Percentiles rank a stretch among this genome's conserved stretches.
phyloP scores from a whole-genome alignment of 805 yeast species.

The Zygosaccharomyces kombuchaensis region DNA sequence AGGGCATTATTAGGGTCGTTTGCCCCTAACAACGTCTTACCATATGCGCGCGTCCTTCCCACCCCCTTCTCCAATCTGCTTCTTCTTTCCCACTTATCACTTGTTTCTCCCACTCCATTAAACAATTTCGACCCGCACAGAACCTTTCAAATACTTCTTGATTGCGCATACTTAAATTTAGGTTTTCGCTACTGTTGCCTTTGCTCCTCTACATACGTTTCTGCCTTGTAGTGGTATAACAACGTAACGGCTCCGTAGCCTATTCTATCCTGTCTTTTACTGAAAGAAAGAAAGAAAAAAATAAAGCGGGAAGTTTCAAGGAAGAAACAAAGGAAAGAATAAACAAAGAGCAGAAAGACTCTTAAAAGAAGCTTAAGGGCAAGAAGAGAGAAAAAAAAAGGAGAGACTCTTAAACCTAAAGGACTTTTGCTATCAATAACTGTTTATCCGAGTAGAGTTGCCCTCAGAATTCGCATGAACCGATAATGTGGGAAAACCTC shows the following conservation, averaged over 20 bases:
- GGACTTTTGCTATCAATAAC: not conserved
- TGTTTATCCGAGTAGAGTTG: not conserved
- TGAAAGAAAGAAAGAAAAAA: not conserved
- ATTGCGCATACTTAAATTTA: no score
- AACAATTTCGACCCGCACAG: no score
- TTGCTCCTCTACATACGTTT: no score
- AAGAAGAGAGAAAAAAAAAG: not conserved
- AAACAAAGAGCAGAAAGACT: not conserved
- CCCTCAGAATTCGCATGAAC: slow-evolving; percentile 2
- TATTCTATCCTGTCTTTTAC: no score
- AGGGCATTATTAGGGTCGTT: not conserved
- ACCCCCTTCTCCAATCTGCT: not conserved
- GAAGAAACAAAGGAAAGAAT: not conserved
- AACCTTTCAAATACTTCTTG: no score
- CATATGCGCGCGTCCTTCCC: not conserved
- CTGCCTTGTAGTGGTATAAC: no score
- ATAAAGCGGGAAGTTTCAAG: not conserved
- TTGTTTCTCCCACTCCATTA: no score
- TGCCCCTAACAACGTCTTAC: not conserved
- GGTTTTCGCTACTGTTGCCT: no score
- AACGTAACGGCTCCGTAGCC: no score
- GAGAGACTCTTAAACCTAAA: not conserved
- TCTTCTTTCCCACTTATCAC: not conserved
- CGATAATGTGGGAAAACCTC: slow-evolving; percentile 13
- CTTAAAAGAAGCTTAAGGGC: not conserved